Base-by-base conservation (phyloP, 2,329 filamentous ascomycete genomes). In the Geosmithia putterillii region DNA sequence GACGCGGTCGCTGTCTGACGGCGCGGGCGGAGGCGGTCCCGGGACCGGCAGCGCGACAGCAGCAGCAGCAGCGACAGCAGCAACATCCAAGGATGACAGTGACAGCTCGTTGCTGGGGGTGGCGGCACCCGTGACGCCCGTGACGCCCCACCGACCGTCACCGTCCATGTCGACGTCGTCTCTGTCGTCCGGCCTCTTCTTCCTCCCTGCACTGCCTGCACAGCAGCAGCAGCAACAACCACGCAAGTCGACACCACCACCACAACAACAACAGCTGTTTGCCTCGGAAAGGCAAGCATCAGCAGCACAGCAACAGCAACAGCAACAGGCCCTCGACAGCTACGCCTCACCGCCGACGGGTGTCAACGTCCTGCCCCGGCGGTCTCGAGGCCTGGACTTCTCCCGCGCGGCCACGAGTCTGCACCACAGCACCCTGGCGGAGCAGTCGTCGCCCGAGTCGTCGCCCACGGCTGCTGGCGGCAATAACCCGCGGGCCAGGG, bases 351-450 rank as follows among this genome's bases (percentile, higher is more conserved):
- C 89, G 2, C 83, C 85, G 21, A n/a, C n/a, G n/a, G n/a, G n/a
- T n/a, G n/a, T n/a, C n/a, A 94, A 89, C 43, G 84, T 94, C 40
- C 73, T 96, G 7, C 90, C 90, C 17, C 79, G 90, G 50, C 81
- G 89, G 47, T 95, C 89, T 23, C 79, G 90, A 44, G 90, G 90
- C 38, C 71, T 95, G 47, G 90, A 96, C 64, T 96, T 95, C 61
- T 90, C 90, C 36, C 77, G 90, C 51, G 89, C 89, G 10, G 92
- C 87, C 48, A 95, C 90, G 10, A 94, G 89, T 57, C 71, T 98
- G 19, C 92, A 96, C 63, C 92, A 96, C 62, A 95, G 90, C 15
- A 96, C 86, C 1, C 74, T 96, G 8, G 89, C 90, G 44, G 86
- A 95, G 52, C 78, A 83, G 58, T 84, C 86, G 1, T 92, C 86